phyloP scores from a whole-genome alignment of 805 yeast species.

The Cyberlindnera euphorbiae region DNA sequence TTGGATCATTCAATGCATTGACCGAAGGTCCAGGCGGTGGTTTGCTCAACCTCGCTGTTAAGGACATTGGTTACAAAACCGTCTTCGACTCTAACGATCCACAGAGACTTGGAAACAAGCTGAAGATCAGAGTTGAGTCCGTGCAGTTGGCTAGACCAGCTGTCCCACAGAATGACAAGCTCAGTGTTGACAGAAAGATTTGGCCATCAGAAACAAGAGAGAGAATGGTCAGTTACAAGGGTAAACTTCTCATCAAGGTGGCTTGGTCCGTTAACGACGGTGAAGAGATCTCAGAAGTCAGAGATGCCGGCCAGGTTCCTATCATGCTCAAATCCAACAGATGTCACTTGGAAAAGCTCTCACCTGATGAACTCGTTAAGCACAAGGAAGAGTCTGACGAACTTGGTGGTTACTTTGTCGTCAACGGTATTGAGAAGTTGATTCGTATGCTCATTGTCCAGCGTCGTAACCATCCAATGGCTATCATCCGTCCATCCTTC shows the following conservation, averaged over 20 bases:
- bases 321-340: constrained; percentile 87
- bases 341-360: constrained; percentile 81
- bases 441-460: constrained; percentile 97
- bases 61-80: constrained; percentile 83
- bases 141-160: constrained; percentile 83
- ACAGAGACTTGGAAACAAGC: constrained; percentile 76
- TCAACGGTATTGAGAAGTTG: constrained; percentile 94
- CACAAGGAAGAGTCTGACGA: constrained; percentile 91
- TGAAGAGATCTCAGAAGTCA: constrained; percentile 69
- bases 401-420: constrained; percentile 89
- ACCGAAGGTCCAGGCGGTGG: constrained; percentile 89
- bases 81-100: constrained; percentile 77
- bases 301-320: constrained; percentile 91
- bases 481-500: constrained; percentile 90
- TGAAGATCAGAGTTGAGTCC: constrained; percentile 78
- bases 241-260: constrained; percentile 71
- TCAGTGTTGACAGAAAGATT: constrained; percentile 71
- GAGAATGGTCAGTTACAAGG: constrained; percentile 76
- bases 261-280: constrained; percentile 88
- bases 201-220: constrained; percentile 90
- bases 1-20: constrained; percentile 93
- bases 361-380: constrained; percentile 77
- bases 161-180: constrained; percentile 66
- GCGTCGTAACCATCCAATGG: constrained; percentile 97
- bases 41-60: constrained; percentile 73